phyloP scores from a whole-genome alignment of 257 asterid species.

The Nicotiana undulata region DNA sequence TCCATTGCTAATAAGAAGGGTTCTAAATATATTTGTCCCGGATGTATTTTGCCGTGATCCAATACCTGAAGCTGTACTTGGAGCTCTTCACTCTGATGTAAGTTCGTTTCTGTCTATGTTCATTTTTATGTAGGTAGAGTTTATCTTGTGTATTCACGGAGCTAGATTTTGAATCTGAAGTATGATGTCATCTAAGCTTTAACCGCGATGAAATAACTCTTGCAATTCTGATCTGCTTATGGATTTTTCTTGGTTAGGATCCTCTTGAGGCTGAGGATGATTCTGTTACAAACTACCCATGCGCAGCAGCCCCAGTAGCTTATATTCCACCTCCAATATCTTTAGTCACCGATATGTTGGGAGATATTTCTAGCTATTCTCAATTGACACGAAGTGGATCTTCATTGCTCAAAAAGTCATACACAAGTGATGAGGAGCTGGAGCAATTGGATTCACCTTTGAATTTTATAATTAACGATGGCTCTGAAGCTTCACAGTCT shows the following conservation, averaged over 20 bases:
- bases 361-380: conserved; percentile 28
- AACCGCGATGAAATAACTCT: neutral
- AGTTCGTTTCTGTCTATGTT: conserved; percentile 8
- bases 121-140: neutral
- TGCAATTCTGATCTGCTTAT: neutral
- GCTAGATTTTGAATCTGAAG: neutral
- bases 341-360: conserved; percentile 32
- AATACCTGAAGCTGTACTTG: conserved; percentile 55
- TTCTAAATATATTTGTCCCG: conserved; percentile 54
- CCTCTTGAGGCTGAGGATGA: conserved; percentile 37
- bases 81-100: conserved; percentile 65
- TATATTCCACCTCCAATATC: conserved; percentile 49
- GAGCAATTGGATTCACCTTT: conserved; percentile 62
- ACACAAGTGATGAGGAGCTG: conserved; percentile 73
- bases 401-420: conserved; percentile 55
- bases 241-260: conserved; percentile 27
- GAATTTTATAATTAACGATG: conserved; percentile 28
- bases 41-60: conserved; percentile 83
- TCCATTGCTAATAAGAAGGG: conserved; percentile 50
- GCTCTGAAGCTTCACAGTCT: conserved; percentile 24
- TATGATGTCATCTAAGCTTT: neutral
- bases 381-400: conserved; percentile 45
- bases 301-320: conserved; percentile 45
- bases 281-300: conserved; percentile 44
- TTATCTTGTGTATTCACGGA: neutral